Base-by-base conservation (phyloP, 805 yeast species). In the Myxozyma melibiosi region DNA sequence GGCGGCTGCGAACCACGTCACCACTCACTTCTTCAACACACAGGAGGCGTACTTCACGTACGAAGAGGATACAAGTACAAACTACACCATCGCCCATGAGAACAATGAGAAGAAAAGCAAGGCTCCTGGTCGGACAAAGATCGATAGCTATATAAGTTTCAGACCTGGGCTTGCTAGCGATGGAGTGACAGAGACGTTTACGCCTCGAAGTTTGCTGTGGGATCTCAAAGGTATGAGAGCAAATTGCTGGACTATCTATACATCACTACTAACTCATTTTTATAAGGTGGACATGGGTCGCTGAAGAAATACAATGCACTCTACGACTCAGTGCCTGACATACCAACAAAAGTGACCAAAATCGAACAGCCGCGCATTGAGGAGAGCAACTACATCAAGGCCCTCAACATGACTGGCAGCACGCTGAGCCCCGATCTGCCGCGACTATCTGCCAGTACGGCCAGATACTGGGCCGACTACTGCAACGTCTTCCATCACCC, bases 141-240 rank as follows among this genome's bases (percentile, higher is more conserved):
- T 78, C 3, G 80, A 78, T 58, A 79, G 85, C 2, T 51, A 72
- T 16, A 75, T 84, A 2, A 77, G 78, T 58, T 76, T 84, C 61
- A 72, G 76, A 38, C 73, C 80, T 4, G 77, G 77, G 0, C n/a
- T 54, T 42, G 57, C 58, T 7, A n/a, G 53, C 4, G 63, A 73
- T 1, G 72, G 74, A 2, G 60, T 75, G 41, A 71, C 81, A 0
- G 79, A 80, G 0, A 80, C 83, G n/a, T 89, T 83, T 68, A 77
- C 85, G n/a, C 98, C 99, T 0, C 73, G 98, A 53, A 82, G 88
- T 0, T 66, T 90, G 34, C 66, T 90, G n/a, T 89, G 91, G 85
- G 98, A 94, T 61, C 79, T 84, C 44, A 74, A 78, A 20, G 85
- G 86, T 47, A 35, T 22, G 33, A 2, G 20, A 16, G n/a, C 25